These are phyloP conservation scores for Aspergillaceae sp. DNA, from an alignment of 2,329 filamentous ascomycete genomes.

Conservation along the genomic window DNA sequence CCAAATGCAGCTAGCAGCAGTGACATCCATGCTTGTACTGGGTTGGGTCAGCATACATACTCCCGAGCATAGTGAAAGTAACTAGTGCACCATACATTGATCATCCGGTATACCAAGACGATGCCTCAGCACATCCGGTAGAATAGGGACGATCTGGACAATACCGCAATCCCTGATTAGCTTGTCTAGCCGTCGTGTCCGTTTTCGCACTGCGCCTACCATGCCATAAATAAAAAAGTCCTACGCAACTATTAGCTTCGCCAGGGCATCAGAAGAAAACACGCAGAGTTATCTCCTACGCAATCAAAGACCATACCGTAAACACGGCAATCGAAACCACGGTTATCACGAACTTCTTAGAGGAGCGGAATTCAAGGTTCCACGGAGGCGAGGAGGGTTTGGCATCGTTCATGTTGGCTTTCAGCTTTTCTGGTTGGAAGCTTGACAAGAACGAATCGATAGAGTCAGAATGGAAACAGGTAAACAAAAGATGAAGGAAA, in stretches of 20 bases:
- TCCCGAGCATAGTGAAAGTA: too few species aligned
- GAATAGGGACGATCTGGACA: constrained; percentile 54
- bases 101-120: constrained; percentile 28
- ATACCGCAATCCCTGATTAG: neutral
- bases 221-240: constrained; percentile 35
- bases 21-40: constrained; percentile 60
- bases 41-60: neutral
- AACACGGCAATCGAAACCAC: constrained; percentile 35
- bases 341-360: constrained; percentile 30
- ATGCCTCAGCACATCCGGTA: constrained; percentile 53
- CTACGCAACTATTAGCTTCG: constrained; percentile 9
- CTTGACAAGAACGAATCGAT: too few species aligned
- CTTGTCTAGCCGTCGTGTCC: too few species aligned
- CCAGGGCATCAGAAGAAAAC: too few species aligned
- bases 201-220: constrained; percentile 10
- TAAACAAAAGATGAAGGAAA: too few species aligned
- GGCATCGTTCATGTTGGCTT: too few species aligned
- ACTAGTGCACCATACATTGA: constrained; percentile 29
- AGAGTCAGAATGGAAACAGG: too few species aligned
- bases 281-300: too few species aligned
- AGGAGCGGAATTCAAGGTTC: constrained; percentile 28
- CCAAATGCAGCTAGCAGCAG: constrained; percentile 64
- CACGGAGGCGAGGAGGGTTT: constrained; percentile 8
- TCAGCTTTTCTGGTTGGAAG: too few species aligned
- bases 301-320: constrained; percentile 21